Conservation (phyloP, 1,284 basidiomycete genomes). For the Leccinum pachyderme region DNA sequence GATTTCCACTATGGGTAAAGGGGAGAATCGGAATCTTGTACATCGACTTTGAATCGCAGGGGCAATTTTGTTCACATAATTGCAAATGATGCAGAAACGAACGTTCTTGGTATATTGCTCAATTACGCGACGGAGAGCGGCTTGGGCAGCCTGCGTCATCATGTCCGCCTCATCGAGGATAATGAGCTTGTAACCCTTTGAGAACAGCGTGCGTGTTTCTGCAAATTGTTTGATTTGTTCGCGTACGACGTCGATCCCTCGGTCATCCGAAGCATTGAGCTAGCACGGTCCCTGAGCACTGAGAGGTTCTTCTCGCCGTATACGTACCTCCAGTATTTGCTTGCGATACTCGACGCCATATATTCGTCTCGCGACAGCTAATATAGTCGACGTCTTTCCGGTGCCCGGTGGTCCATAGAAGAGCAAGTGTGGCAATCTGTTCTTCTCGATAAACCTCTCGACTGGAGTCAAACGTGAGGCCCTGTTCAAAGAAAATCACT, state of each 20-base stretch:
- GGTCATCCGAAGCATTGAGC: conserved; percentile 97
- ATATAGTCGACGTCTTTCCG: conserved; percentile 95
- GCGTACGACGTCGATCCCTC: conserved; percentile 97
- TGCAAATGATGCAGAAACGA: conserved; percentile 99
- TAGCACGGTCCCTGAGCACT: conserved; percentile 28
- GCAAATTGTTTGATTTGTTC: conserved; percentile 99
- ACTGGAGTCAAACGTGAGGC: conserved; percentile 50
- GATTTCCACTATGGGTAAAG: conserved; percentile 84
- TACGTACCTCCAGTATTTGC: conserved; percentile 88
- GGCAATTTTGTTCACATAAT: conserved; percentile 99
- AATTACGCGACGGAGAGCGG: conserved; percentile 93
- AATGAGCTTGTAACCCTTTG: conserved; percentile 96
- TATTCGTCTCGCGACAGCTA: conserved; percentile 94
- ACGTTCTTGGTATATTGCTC: conserved; percentile 99
- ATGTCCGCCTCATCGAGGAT: conserved; percentile 99
- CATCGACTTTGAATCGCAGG: conserved; percentile 99
- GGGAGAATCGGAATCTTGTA: conserved; percentile 97
- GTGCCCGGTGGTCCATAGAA: conserved; percentile 99
- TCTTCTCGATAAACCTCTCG: conserved; percentile 95
- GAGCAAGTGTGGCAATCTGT: conserved; percentile 90
- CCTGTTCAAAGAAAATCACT: neutral
- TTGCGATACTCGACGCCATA: conserved; percentile 84
- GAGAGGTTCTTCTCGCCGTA: neutral
- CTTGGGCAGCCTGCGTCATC: conserved; percentile 98
- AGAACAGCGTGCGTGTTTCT: conserved; percentile 88